These are phyloP conservation scores for Helianthus tuberosus DNA, from an alignment of 129 eudicot species.

Conservation along the genomic window DNA sequence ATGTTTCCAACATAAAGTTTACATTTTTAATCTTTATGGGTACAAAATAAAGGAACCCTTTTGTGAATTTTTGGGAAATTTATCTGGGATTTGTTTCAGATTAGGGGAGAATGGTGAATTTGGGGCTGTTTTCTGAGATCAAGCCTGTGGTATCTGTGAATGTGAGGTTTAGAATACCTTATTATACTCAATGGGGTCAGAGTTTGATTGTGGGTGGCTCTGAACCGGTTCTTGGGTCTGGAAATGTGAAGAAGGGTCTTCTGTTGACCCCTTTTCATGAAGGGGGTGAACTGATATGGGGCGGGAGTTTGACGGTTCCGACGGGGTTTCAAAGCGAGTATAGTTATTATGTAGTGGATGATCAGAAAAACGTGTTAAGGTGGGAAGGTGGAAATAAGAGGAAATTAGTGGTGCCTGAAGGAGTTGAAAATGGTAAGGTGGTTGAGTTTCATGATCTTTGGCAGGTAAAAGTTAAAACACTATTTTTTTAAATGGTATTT, in stretches of 20 bases:
- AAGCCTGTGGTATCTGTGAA: slow-evolving; percentile 61
- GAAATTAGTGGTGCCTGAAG: slow-evolving; percentile 62
- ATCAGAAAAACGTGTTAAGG: slow-evolving; percentile 59
- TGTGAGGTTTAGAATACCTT: slow-evolving; percentile 80
- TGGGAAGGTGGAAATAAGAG: slow-evolving; percentile 86
- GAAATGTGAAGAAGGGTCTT: slow-evolving; percentile 86
- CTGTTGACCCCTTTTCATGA: slow-evolving; percentile 73
- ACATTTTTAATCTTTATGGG: neutral
- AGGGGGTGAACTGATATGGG: slow-evolving; percentile 89
- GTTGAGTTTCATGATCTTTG: slow-evolving; percentile 93
- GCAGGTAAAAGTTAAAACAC: slow-evolving; percentile 52
- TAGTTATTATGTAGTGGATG: slow-evolving; percentile 89
- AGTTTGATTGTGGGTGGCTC: slow-evolving; percentile 87
- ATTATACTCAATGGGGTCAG: slow-evolving; percentile 97
- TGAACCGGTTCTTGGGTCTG: slow-evolving; percentile 80
- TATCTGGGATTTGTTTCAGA: slow-evolving; percentile 27
- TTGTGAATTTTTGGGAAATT: neutral
- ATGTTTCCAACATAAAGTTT: neutral
- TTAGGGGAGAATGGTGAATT: slow-evolving; percentile 57
- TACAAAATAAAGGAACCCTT: neutral
- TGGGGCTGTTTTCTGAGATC: slow-evolving; percentile 62
- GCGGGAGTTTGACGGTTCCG: slow-evolving; percentile 68
- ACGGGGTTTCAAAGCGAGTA: slow-evolving; percentile 68
- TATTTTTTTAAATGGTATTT: neutral
- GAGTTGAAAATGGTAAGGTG: slow-evolving; percentile 60